Conservation (phyloP, 2,329 filamentous ascomycete species). For the Phialophora expanda region DNA sequence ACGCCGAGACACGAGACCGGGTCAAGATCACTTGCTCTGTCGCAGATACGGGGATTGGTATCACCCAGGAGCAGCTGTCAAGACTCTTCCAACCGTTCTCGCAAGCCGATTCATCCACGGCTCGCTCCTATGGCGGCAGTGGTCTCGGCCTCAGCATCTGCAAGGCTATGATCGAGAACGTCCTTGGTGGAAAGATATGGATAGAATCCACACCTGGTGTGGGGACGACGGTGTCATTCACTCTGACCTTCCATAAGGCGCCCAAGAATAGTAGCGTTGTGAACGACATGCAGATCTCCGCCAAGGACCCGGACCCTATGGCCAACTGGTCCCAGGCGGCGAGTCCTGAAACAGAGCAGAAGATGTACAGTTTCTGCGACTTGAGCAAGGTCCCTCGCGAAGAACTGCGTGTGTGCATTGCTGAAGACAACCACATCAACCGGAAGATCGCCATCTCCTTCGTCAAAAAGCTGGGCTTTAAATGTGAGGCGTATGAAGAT, state of each 20-base stretch:
- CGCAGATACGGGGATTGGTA: constrained; percentile 69
- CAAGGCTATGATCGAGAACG: constrained; percentile 64
- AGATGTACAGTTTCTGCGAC: constrained; percentile 62
- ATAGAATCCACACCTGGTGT: constrained; percentile 59
- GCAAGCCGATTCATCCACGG: constrained; percentile 66
- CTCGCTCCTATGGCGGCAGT: constrained; percentile 66
- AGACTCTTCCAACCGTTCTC: constrained; percentile 63
- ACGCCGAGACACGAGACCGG: constrained; percentile 43
- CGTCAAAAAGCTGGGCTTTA: constrained; percentile 70
- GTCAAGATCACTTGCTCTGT: constrained; percentile 55
- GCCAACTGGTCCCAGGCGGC: constrained; percentile 59
- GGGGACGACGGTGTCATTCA: constrained; percentile 70
- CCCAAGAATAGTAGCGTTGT: constrained; percentile 61
- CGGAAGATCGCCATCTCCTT: constrained; percentile 53
- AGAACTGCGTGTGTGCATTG: constrained; percentile 85
- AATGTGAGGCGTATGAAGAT: constrained; percentile 87
- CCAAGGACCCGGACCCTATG: constrained; percentile 60
- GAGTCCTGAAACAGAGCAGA: constrained; percentile 50
- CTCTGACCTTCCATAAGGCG: constrained; percentile 83
- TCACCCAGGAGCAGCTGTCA: constrained; percentile 67
- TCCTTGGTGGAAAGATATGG: constrained; percentile 65
- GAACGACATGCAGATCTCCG: constrained; percentile 53
- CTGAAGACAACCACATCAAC: constrained; percentile 71
- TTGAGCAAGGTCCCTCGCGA: constrained; percentile 75
- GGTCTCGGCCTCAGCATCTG: constrained; percentile 69